These are phyloP conservation scores for Blastobotrys parvus DNA, from an alignment of 805 yeast genomes.

Conservation along the genomic window DNA sequence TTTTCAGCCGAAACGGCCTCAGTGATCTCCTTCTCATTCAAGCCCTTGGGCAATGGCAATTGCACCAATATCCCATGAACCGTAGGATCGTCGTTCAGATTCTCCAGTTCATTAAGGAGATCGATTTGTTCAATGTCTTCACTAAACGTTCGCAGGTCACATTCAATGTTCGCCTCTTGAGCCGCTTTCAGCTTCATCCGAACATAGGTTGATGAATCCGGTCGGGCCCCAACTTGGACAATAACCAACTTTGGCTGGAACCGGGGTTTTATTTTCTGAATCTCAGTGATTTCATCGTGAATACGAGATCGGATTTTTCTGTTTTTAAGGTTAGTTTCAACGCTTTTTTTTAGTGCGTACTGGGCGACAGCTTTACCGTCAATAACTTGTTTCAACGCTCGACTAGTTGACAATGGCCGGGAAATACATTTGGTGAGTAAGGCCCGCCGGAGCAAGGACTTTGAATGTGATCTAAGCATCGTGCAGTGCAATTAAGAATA, in stretches of 20 bases:
- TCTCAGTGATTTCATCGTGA: slow-evolving; percentile 30
- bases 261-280: slow-evolving; percentile 10
- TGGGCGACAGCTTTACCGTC: slow-evolving; percentile 57
- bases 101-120: slow-evolving; percentile 46
- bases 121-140: slow-evolving; percentile 54
- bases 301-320: slow-evolving; percentile 34
- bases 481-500: not conserved
- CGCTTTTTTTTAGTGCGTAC: slow-evolving; percentile 19
- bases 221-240: slow-evolving; percentile 82
- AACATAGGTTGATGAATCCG: slow-evolving; percentile 88
- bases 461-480: not conserved
- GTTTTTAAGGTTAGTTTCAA: not conserved
- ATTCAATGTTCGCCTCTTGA: slow-evolving; percentile 65
- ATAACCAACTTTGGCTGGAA: slow-evolving; percentile 73
- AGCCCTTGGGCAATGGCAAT: slow-evolving; percentile 75
- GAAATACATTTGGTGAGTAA: not conserved
- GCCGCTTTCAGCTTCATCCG: slow-evolving; percentile 89
- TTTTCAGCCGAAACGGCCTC: slow-evolving; percentile 71
- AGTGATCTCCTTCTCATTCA: slow-evolving; percentile 74
- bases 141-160: slow-evolving; percentile 56
- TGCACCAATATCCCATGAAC: slow-evolving; percentile 88
- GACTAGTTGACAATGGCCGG: not conserved
- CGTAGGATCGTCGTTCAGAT: slow-evolving; percentile 61
- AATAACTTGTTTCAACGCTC: slow-evolving; percentile 27
- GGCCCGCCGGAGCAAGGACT: not conserved